Conservation (phyloP, 768 basidiomycete genomes). For the Phaeotremella skinneri region DNA sequence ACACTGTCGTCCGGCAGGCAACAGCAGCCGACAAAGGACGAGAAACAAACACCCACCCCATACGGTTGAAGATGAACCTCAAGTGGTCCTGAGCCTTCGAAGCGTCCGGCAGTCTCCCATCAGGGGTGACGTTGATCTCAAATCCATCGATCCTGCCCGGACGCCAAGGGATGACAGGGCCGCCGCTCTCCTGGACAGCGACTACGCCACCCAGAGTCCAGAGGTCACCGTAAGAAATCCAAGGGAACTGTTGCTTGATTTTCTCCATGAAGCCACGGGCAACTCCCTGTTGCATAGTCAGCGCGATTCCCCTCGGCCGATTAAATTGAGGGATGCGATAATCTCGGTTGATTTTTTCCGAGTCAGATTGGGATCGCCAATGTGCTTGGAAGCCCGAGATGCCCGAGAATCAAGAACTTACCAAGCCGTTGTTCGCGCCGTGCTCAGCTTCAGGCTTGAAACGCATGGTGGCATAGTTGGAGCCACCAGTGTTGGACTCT, state of each 20-base stretch:
- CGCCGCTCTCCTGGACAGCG: constrained; percentile 85
- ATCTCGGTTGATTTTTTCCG: too few species aligned
- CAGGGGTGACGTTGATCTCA: constrained; percentile 57
- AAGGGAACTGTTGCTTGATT: constrained; percentile 79
- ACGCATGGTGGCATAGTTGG: constrained; percentile 97
- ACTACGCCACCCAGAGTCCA: constrained; percentile 95
- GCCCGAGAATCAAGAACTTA: constrained; percentile 17
- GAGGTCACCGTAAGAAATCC: constrained; percentile 94
- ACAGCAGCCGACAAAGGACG: background rate
- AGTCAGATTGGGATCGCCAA: too few species aligned
- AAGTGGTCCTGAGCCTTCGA: constrained; percentile 79
- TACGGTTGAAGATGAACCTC: constrained; percentile 83
- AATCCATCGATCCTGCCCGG: constrained; percentile 88
- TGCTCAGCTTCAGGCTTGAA: constrained; percentile 85
- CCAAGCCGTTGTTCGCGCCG: constrained; percentile 52
- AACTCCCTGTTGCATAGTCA: constrained; percentile 53
- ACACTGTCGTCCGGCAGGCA: background rate
- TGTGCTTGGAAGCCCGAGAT: background rate
- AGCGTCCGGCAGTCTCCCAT: constrained; percentile 62
- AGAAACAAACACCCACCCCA: constrained; percentile 59
- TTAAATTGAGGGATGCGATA: background rate
- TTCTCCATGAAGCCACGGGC: constrained; percentile 82
- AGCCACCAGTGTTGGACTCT: constrained; percentile 57
- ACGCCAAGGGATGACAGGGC: constrained; percentile 90
- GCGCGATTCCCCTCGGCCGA: background rate